A percentile compares a stretch with the other conserved stretches of the same genome.
Evolutionary conservation across 2,329 filamentous ascomycete genomes (phyloP).

Genomic region (Boeremia exigua): DNA sequence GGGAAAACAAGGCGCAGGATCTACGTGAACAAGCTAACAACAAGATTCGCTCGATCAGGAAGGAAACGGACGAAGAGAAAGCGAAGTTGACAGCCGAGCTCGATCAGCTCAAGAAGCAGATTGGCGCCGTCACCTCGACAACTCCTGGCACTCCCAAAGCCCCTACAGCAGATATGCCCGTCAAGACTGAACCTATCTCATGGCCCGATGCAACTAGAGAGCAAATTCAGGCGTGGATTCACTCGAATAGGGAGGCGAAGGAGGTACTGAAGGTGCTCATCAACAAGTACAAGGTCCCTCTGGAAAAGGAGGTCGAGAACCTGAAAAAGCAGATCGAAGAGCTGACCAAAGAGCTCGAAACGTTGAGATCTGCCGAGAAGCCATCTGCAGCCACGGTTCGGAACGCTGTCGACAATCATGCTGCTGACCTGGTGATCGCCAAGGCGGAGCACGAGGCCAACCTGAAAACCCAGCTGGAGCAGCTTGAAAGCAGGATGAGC

Average conservation of each 20-base stretch:
- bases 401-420: slow-evolving; percentile 19
- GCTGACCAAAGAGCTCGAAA: slow-evolving; percentile 8
- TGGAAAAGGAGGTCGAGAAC: slow-evolving; percentile 16
- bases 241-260: slow-evolving; percentile 16
- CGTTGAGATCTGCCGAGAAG: slow-evolving; percentile 3
- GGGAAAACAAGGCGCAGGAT: slow-evolving; percentile 31
- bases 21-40: slow-evolving; percentile 66
- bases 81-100: slow-evolving; percentile 54
- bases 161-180: slow-evolving; percentile 7
- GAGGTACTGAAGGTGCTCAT: slow-evolving; percentile 7
- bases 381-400: slow-evolving; percentile 1
- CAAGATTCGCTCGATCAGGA: slow-evolving; percentile 61
- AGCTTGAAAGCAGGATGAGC: slow-evolving; percentile 60
- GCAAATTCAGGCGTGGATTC: slow-evolving; percentile 13
- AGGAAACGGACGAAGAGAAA: slow-evolving; percentile 39
- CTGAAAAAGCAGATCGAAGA: slow-evolving; percentile 17
- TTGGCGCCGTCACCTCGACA: not conserved
- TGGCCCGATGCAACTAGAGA: slow-evolving; percentile 12
- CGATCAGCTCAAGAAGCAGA: slow-evolving; percentile 38
- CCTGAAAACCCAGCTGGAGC: slow-evolving; percentile 43
- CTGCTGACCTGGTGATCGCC: slow-evolving; percentile 25
- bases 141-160: slow-evolving; percentile 7
- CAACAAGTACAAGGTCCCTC: slow-evolving; percentile 15
- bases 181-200: slow-evolving; percentile 13
- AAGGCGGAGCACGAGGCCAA: slow-evolving; percentile 48